These are phyloP conservation scores for Oryza punctata DNA, from an alignment of 176 grass and related monocot genomes.

Conservation along the genomic window DNA sequence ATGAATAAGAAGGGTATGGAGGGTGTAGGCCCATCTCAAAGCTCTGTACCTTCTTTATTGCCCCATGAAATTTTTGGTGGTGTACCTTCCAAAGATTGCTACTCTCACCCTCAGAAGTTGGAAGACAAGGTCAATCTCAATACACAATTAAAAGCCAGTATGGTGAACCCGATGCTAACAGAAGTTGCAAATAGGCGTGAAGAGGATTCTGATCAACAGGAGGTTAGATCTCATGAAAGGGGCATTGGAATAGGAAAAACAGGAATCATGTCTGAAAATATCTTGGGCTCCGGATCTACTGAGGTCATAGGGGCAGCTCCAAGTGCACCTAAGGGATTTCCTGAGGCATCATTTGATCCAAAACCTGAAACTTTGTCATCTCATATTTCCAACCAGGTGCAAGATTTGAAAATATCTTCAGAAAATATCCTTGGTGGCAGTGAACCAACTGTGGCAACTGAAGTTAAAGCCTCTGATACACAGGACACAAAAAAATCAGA, in stretches of 20 bases:
- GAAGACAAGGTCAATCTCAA: constrained; percentile 35
- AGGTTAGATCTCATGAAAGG: constrained; percentile 6
- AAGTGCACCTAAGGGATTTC: constrained; percentile 27
- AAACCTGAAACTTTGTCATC: constrained; percentile 33
- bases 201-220: constrained; percentile 14
- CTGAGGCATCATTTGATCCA: constrained; percentile 23
- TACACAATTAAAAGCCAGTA: constrained; percentile 27
- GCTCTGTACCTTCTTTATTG: constrained; percentile 42
- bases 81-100: constrained; percentile 47
- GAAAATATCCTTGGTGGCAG: constrained; percentile 27
- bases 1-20: constrained; percentile 39
- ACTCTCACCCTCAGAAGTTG: constrained; percentile 31
- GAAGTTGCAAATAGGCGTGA: constrained; percentile 24
- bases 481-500: constrained; percentile 78
- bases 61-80: constrained; percentile 47
- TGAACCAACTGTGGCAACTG: constrained; percentile 37
- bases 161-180: constrained; percentile 18
- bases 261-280: constrained; percentile 27
- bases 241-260: constrained; percentile 13
- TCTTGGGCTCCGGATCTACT: constrained; percentile 32
- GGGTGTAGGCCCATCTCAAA: constrained; percentile 41
- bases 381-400: constrained; percentile 40
- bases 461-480: constrained; percentile 50
- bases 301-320: constrained; percentile 11
- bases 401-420: constrained; percentile 48